Percentiles rank a stretch among this genome's conserved stretches.
These are phyloP conservation scores for Tetrapyrgos nigripes DNA, from an alignment of 1,284 basidiomycete species.

Conservation along the genomic window DNA sequence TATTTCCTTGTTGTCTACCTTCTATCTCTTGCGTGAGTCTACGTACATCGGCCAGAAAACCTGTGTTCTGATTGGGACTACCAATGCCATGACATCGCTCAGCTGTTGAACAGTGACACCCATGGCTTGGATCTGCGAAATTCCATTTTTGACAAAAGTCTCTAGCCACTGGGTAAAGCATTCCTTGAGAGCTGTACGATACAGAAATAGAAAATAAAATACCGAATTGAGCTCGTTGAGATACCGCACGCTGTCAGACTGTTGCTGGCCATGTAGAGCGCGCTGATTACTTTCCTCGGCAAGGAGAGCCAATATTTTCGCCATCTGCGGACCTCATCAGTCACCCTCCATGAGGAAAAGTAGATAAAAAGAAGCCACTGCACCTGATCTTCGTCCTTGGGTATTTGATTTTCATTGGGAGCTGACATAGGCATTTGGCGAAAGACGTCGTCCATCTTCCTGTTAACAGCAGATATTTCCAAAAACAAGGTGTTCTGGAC, in stretches of 20 bases:
- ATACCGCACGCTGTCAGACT: conserved; percentile 74
- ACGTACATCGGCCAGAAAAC: conserved; percentile 48
- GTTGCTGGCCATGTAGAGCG: conserved; percentile 59
- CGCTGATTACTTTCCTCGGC: conserved; percentile 53
- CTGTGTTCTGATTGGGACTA: conserved; percentile 7
- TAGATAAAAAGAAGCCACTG: not conserved
- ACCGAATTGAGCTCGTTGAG: conserved; percentile 77
- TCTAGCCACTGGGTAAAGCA: conserved; percentile 72
- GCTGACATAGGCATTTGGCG: not conserved
- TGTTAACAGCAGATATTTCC: conserved; percentile 9
- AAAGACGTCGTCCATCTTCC: conserved; percentile 6
- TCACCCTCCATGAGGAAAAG: not conserved
- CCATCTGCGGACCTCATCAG: conserved; percentile 35
- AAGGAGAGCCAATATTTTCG: conserved; percentile 51
- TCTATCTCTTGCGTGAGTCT: conserved; percentile 47
- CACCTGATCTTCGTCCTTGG: not conserved
- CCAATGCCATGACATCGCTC: conserved; percentile 54
- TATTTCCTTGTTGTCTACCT: conserved; percentile 48
- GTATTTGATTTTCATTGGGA: not conserved
- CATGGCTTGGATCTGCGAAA: conserved; percentile 70
- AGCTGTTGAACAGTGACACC: conserved; percentile 66
- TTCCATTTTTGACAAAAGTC: conserved; percentile 77
- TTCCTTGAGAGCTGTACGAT: not conserved
- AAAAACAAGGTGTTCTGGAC: conserved; percentile 24
- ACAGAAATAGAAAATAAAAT: conserved; percentile 24